These are phyloP conservation scores for Brassica juncea DNA, from an alignment of 345 rosid genomes.

Conservation along the genomic window DNA sequence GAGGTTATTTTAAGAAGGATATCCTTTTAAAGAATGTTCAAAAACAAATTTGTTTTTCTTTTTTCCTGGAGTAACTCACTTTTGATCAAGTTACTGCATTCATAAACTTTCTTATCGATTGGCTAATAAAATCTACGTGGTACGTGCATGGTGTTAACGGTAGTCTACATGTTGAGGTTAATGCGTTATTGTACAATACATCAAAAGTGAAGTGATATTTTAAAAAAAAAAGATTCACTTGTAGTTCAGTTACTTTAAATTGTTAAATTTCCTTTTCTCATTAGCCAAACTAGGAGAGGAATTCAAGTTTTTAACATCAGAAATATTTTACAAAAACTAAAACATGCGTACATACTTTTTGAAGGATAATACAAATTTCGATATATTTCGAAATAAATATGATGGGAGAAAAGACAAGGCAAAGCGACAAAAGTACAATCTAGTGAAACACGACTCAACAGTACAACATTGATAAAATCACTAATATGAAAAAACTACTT, in stretches of 20 bases:
- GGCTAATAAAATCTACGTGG: not conserved
- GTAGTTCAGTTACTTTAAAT: not conserved
- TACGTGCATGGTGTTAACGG: not conserved
- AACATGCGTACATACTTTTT: not conserved
- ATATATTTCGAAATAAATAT: constrained; percentile 7
- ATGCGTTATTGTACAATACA: not conserved
- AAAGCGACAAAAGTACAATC: constrained; percentile 2
- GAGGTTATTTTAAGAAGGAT: not conserved
- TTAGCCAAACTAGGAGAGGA: not conserved
- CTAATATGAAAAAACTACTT: constrained; percentile 12
- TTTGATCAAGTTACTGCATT: not conserved
- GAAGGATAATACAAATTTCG: constrained; percentile 20
- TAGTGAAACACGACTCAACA: constrained; percentile 30
- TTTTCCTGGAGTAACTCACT: not conserved
- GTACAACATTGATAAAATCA: constrained; percentile 21
- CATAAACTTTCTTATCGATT: not conserved
- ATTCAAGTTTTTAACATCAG: not conserved
- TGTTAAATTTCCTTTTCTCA: not conserved
- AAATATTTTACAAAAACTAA: not conserved
- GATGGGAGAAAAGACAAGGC: not conserved
- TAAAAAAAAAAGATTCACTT: not conserved
- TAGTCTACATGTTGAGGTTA: not conserved
- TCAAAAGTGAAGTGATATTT: not conserved
- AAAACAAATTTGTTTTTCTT: not conserved
- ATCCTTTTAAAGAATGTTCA: not conserved